Evolutionary conservation across 805 yeast genomes (phyloP).

Genomic region (Wickerhamiella lipophila): DNA sequence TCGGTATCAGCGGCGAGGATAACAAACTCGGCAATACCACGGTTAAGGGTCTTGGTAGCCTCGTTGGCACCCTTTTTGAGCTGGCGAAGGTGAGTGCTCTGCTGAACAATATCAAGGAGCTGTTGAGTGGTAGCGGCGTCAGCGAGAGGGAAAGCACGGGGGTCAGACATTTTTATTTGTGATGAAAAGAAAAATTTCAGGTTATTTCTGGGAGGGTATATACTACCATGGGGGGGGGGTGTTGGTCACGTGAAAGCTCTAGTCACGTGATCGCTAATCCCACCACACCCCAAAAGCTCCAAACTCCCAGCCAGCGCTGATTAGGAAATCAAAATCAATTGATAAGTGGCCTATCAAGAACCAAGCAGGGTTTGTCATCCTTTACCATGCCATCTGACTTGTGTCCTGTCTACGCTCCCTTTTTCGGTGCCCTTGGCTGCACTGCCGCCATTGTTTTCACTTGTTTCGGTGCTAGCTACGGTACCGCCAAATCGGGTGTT

Average conservation of each 20-base stretch:
- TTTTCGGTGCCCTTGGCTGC: conserved; percentile 99
- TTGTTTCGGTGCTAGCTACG: conserved; percentile 97
- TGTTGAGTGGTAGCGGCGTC: conserved; percentile 92
- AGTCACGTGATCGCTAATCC: neutral
- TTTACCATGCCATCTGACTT: conserved; percentile 17
- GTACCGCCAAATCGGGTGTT: conserved; percentile 98
- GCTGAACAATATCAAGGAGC: conserved; percentile 95
- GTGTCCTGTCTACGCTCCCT: conserved; percentile 42
- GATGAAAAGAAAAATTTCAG: neutral
- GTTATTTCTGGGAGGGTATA: too few species aligned
- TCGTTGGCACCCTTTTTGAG: conserved; percentile 99
- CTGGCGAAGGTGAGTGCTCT: conserved; percentile 95
- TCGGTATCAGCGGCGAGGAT: conserved; percentile 99
- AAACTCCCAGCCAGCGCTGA: neutral
- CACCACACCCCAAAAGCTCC: too few species aligned
- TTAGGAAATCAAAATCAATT: conserved; percentile 1
- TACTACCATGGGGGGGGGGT: too few species aligned
- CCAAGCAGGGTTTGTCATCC: conserved; percentile 9
- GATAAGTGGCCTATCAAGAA: conserved; percentile 11
- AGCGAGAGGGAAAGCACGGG: conserved; percentile 98
- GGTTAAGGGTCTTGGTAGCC: conserved; percentile 97
- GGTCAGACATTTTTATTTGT: conserved; percentile 42
- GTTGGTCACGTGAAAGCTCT: too few species aligned
- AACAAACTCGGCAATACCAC: conserved; percentile 98
- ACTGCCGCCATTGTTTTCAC: conserved; percentile 98